Evolutionary conservation across 805 yeast species (phyloP).

Genomic region (Candida verbasci): DNA sequence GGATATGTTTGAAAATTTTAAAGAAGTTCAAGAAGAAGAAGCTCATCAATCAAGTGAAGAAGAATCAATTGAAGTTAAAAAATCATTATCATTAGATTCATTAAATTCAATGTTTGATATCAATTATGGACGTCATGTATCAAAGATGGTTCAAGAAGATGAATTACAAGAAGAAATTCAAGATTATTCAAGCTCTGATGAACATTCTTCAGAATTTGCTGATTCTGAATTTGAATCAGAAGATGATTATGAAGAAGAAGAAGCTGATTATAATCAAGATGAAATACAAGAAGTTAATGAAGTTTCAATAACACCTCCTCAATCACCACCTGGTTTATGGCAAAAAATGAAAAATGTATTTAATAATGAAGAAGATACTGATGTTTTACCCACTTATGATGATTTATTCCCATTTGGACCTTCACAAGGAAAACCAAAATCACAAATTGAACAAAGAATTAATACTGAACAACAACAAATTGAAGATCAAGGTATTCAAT

Average conservation of each 20-base stretch:
- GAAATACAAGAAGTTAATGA: constrained; percentile 8
- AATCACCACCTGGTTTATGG: constrained; percentile 29
- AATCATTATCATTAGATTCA: constrained; percentile 34
- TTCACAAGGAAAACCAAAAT: constrained; percentile 29
- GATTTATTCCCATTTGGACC: constrained; percentile 64
- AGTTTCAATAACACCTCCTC: background rate
- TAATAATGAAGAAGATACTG: constrained; percentile 27
- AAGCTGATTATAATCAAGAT: constrained; percentile 17
- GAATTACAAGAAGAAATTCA: constrained; percentile 1
- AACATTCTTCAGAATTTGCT: constrained; percentile 25
- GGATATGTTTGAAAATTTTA: constrained; percentile 30
- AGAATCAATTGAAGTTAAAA: constrained; percentile 16
- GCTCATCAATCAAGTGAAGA: constrained; percentile 2
- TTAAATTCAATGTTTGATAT: constrained; percentile 36
- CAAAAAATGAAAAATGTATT: constrained; percentile 41
- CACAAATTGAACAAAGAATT: constrained; percentile 27
- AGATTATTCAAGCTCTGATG: background rate
- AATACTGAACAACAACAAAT: constrained; percentile 14
- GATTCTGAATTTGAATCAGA: constrained; percentile 24
- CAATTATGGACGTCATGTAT: constrained; percentile 36
- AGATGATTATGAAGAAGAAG: constrained; percentile 16
- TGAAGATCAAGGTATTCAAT: constrained; percentile 27
- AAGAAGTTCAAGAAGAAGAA: constrained; percentile 11
- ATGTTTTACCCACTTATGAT: constrained; percentile 62
- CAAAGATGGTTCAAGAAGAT: constrained; percentile 28